phyloP scores from a whole-genome alignment of 106 monocot genomes.

The Vanilla planifolia region DNA sequence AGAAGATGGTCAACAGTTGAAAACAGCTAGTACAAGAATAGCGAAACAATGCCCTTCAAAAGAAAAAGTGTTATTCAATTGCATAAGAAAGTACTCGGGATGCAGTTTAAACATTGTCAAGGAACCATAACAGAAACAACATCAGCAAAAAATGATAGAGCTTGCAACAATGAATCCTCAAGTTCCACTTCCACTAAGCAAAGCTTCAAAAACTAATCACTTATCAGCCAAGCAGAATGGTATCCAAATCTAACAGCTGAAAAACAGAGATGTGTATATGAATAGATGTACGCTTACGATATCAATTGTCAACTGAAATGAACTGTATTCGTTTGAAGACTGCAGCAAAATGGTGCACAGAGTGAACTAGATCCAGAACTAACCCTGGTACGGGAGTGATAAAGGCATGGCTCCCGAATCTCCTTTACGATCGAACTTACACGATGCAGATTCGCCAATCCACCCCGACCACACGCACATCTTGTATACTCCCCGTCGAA shows the following conservation, averaged over 20 bases:
- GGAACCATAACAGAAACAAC: not conserved
- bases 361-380: not conserved
- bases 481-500: slow-evolving; percentile 50
- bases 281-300: too few relatives aligned
- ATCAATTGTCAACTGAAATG: too few relatives aligned
- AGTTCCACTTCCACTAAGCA: not conserved
- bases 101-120: not conserved
- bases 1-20: not conserved
- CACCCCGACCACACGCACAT: slow-evolving; percentile 65
- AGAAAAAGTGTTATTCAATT: not conserved
- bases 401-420: slow-evolving; percentile 68
- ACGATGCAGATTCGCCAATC: slow-evolving; percentile 44
- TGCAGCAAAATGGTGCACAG: not conserved
- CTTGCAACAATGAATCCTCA: not conserved
- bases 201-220: not conserved
- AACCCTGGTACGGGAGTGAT: slow-evolving; percentile 60
- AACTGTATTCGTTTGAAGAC: not conserved
- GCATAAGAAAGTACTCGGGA: not conserved
- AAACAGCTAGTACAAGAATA: not conserved
- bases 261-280: too few relatives aligned
- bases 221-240: not conserved
- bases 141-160: not conserved
- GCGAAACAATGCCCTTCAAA: not conserved
- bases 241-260: not conserved
- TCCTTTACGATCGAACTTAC: slow-evolving; percentile 70